Base-by-base conservation (phyloP, 78 protist genomes). In the Chrysochromulina tobinii region DNA sequence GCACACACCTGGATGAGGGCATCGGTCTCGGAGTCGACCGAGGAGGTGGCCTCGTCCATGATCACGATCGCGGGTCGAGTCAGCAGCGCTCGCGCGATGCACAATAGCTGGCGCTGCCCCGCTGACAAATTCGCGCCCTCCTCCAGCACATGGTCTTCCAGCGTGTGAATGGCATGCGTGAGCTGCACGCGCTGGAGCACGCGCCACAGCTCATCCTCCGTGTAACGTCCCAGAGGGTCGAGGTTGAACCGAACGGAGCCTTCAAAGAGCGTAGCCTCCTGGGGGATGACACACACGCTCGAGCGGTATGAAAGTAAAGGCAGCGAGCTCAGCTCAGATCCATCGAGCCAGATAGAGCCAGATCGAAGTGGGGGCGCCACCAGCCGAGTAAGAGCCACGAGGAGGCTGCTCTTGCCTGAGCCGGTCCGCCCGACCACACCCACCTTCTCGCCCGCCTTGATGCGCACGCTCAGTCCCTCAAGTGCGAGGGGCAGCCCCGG, bases 341-440 rank as follows among this genome's bases (percentile, higher is more conserved):
- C 93, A 53, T 89, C 93, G 23, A 83, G 55, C 23, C 12, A 3
- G 59, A 87, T n/a, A 8, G 17, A 0, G 61, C 94, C 91, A 1
- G 6, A 0, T 12, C 83, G 83, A 14, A 48, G 21, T 15, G 83
- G 55, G 23, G 17, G 54, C 27, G 84, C 14, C n/a, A 92, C 58
- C 38, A 69, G 1, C 81, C 93, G 38, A 25, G 64, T 83, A 51
- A 92, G 38, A 3, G 64, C 90, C 38, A n/a, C 17, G 61, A 92
- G 53, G 17, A 79, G 66, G 3, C 61, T 38, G 6, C 81, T 11
- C 66, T 92, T 92, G 18, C 93, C 93, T 2, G 61, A 25, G 64
- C 93, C 93, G 0, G 98, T 95, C 21, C 97, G 90, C 0, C 98
- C 98, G 2, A 95, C 96, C 21, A 96, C 86, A 27, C 96, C 97